These are phyloP conservation scores for Pachysandra terminalis DNA, from an alignment of 164 flowering plant genomes.

Conservation along the genomic window DNA sequence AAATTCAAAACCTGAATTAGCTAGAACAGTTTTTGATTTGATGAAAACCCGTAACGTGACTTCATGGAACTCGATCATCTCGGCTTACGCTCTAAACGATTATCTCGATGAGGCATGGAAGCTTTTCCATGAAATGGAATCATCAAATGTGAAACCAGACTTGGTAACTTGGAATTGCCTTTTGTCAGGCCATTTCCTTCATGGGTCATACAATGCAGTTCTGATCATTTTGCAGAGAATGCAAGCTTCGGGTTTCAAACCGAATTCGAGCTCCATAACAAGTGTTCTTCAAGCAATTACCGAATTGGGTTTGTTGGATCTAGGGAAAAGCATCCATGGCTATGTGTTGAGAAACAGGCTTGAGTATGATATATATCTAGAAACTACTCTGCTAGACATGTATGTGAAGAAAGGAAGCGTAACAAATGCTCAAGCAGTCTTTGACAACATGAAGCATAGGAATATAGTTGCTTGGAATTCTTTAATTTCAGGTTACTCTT, in stretches of 20 bases:
- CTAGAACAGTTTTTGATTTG: constrained; percentile 48
- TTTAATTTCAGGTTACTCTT: constrained; percentile 53
- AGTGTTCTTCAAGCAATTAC: constrained; percentile 52
- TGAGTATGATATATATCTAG: constrained; percentile 45
- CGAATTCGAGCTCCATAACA: constrained; percentile 46
- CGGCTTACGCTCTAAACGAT: constrained; percentile 50
- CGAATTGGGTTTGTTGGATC: constrained; percentile 26
- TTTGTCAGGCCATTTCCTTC: constrained; percentile 48
- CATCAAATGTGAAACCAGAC: constrained; percentile 38
- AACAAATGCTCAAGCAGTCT: constrained; percentile 33
- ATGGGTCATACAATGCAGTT: constrained; percentile 34
- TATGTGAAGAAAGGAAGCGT: constrained; percentile 50
- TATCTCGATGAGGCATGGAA: constrained; percentile 44
- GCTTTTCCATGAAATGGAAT: constrained; percentile 39
- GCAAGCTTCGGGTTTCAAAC: constrained; percentile 41
- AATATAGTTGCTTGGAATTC: constrained; percentile 64
- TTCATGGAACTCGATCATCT: constrained; percentile 70
- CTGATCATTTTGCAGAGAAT: constrained; percentile 35
- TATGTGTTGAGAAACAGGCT: constrained; percentile 48
- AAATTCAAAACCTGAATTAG: constrained; percentile 30
- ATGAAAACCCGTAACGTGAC: constrained; percentile 40
- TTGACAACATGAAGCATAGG: constrained; percentile 36
- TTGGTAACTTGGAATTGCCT: constrained; percentile 65
- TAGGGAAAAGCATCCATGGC: constrained; percentile 58
- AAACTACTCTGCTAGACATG: constrained; percentile 64